Evolutionary conservation across 1,284 basidiomycete genomes (phyloP), one percentile per base, ranked within the genome.

Genomic region (Melampsora larici-populina): DNA sequence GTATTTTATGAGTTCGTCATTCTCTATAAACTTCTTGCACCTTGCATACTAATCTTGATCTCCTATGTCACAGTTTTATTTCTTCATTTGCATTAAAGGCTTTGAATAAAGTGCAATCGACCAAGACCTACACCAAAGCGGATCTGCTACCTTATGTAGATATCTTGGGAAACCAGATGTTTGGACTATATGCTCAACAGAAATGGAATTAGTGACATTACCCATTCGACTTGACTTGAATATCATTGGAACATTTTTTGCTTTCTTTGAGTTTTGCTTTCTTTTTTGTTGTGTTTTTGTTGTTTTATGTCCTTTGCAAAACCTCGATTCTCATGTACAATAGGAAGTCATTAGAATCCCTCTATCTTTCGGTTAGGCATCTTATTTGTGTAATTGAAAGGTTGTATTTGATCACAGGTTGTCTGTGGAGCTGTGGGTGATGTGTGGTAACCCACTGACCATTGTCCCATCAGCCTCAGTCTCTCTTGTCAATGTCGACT

Each of bases 1-100:
- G 68, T 78, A 17, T 78, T 78, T 64, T 78, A 49, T 46, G 64
- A 55, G 75, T 64, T 11, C 24, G 75, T 65, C 21, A 55, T n/a
- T 4, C 29, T 55, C 51, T 64, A 29, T n/a, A 15, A 55, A 9
- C 36, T 24, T 48, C 13, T 31, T n/a, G 17, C 9, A 5, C 21
- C 2, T 63, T 3, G 21, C 51, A 26, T 21, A 24, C 18, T 62
- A 3, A 21, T 40, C 58, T 31, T 33, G 4, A n/a, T 62, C 33
- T 48, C 1, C 43, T 11, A 51, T 46, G 4, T 11, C 5, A 46
- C 29, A 77, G 74, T 24, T 77, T 77, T 70, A 69, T 77, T 36
- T 48, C 48, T 11, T 43, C 29, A 17, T 78, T 78, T 64, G 36
- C 62, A 15, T 29, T 78, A 31, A 48, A 51, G 11, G 75, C 75